These are phyloP conservation scores for Claviceps arundinis DNA, from an alignment of 2,329 filamentous ascomycete species.

Conservation along the genomic window DNA sequence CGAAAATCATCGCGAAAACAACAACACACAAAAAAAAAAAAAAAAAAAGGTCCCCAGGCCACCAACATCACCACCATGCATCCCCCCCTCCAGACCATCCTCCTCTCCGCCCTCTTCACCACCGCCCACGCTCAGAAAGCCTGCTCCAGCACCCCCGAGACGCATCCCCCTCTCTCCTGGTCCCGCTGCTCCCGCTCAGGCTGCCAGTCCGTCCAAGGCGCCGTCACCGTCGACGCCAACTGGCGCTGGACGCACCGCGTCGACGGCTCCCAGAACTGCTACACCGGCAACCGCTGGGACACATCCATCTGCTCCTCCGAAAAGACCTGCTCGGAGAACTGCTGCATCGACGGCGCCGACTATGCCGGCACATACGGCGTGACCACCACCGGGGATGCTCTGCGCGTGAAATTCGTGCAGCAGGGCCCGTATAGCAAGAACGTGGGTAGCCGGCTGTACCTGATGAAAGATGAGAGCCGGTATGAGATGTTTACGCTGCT, in stretches of 20 bases:
- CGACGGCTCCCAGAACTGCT: background rate
- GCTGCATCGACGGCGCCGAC: background rate
- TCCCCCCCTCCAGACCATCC: too few relatives aligned
- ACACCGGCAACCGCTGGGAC: background rate
- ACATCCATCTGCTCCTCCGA: background rate
- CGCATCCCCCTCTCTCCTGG: constrained; percentile 40
- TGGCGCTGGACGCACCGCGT: background rate
- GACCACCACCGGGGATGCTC: background rate
- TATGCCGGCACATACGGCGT: background rate
- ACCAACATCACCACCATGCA: background rate
- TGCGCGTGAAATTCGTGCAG: background rate
- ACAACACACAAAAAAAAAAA: background rate
- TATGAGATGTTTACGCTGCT: background rate
- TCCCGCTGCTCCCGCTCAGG: constrained; percentile 37
- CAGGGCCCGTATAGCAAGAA: background rate
- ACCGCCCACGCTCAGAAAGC: constrained; percentile 32
- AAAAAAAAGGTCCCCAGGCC: background rate
- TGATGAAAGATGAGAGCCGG: background rate
- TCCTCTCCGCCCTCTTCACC: background rate
- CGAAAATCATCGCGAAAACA: background rate
- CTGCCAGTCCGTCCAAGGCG: constrained; percentile 35
- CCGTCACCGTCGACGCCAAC: constrained; percentile 29
- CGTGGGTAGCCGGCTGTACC: background rate
- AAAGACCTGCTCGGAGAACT: background rate
- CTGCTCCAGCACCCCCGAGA: constrained; percentile 33